These are phyloP conservation scores for Nicotiana attenuata DNA, from an alignment of 257 asterid genomes.

Conservation along the genomic window DNA sequence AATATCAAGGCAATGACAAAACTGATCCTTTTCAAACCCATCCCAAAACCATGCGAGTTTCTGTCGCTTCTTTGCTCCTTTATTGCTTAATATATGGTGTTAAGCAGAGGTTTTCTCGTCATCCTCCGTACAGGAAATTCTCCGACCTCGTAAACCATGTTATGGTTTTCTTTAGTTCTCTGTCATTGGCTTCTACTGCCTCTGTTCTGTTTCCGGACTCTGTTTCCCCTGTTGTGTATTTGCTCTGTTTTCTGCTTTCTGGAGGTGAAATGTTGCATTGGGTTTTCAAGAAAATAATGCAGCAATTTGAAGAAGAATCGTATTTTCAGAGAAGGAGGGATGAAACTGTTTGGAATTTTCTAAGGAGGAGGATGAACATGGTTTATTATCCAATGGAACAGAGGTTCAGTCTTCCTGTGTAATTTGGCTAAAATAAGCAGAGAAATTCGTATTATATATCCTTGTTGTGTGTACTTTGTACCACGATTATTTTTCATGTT, in stretches of 20 bases:
- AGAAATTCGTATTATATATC: no score
- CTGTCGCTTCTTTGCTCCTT: background rate
- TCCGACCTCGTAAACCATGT: background rate
- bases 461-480: no score
- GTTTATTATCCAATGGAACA: no score
- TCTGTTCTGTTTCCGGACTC: background rate
- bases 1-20: constrained; percentile 1
- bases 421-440: no score
- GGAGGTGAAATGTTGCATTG: background rate
- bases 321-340: no score
- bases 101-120: background rate
- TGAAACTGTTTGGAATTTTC: no score
- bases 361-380: no score
- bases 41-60: constrained; percentile 9
- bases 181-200: background rate
- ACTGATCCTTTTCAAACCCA: constrained; percentile 12
- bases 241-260: background rate
- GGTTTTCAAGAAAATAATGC: no score
- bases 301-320: no score
- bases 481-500: no score
- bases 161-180: background rate
- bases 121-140: background rate
- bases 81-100: background rate
- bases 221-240: background rate
- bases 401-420: no score